phyloP scores from a whole-genome alignment of 78 protist genomes.

The Isochrysis galbana region DNA sequence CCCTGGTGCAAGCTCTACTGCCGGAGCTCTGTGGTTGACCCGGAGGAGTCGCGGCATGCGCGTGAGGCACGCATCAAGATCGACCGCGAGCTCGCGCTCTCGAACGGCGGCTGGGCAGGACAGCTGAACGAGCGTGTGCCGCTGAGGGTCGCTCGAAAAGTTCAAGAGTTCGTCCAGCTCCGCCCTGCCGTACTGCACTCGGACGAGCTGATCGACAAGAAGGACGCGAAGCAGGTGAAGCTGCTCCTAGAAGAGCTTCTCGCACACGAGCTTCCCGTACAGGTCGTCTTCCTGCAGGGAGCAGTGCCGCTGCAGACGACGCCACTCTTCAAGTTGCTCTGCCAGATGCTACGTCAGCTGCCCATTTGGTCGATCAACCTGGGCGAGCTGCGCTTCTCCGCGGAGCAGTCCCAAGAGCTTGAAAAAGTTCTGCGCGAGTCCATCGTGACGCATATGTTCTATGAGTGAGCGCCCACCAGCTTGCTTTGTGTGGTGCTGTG shows the following conservation, averaged over 20 bases:
- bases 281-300: constrained; percentile 23
- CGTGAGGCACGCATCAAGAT: neutral
- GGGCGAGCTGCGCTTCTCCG: constrained; percentile 16
- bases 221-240: neutral
- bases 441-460: neutral
- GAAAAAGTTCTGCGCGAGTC: neutral
- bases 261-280: neutral
- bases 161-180: neutral
- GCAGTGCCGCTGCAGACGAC: constrained; percentile 1
- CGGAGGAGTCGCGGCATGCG: neutral
- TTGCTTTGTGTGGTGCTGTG: neutral
- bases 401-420: neutral
- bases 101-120: neutral
- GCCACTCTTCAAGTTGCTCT: neutral
- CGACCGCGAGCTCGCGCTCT: neutral
- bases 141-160: neutral
- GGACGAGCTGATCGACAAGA: constrained; percentile 4
- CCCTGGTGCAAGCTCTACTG: neutral
- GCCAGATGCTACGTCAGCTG: neutral
- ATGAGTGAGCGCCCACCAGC: neutral
- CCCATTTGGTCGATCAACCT: constrained; percentile 13
- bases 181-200: neutral
- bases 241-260: neutral
- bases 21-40: neutral
- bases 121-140: neutral